Evolutionary conservation across 73 alveolate species (phyloP).

Genomic region (Blepharisma stoltei): DNA sequence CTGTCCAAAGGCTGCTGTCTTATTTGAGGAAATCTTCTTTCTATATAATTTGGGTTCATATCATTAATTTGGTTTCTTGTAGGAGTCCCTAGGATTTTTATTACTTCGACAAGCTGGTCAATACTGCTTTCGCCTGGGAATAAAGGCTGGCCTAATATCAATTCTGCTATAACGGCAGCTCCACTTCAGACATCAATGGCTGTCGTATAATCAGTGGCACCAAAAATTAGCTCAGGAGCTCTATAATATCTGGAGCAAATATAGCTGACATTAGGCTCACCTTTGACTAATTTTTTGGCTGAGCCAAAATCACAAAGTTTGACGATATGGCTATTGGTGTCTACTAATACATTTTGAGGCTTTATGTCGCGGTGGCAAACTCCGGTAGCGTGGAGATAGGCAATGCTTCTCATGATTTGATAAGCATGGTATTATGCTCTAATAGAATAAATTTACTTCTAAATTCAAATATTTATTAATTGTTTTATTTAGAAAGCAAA

Average conservation of each 20-base stretch:
- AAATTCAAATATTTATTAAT: too few relatives aligned
- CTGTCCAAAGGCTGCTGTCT: slow-evolving; percentile 86
- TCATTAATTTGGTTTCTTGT: slow-evolving; percentile 70
- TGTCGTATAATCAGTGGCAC: slow-evolving; percentile 86
- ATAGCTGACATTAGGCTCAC: slow-evolving; percentile 94
- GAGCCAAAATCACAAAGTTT: slow-evolving; percentile 95
- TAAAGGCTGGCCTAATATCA: slow-evolving; percentile 73
- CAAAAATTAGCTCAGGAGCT: slow-evolving; percentile 96
- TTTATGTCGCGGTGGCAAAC: slow-evolving; percentile 86
- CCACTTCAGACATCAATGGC: slow-evolving; percentile 83
- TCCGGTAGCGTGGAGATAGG: slow-evolving; percentile 82
- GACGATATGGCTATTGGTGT: slow-evolving; percentile 48
- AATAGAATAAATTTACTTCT: too few relatives aligned
- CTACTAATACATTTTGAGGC: slow-evolving; percentile 79
- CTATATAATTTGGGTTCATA: slow-evolving; percentile 82
- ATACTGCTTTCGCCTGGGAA: slow-evolving; percentile 74
- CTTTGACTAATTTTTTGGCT: slow-evolving; percentile 84
- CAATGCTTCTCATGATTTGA: slow-evolving; percentile 59
- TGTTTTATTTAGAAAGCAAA: too few relatives aligned
- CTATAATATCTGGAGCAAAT: slow-evolving; percentile 85
- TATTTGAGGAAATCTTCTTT: slow-evolving; percentile 84
- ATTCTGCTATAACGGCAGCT: slow-evolving; percentile 91
- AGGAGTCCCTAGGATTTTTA: slow-evolving; percentile 84
- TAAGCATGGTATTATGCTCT: slow-evolving; percentile 86
- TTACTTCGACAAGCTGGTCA: slow-evolving; percentile 80